phyloP scores from a whole-genome alignment of 1,284 basidiomycete genomes.

The Cryptococcus hybrid region DNA sequence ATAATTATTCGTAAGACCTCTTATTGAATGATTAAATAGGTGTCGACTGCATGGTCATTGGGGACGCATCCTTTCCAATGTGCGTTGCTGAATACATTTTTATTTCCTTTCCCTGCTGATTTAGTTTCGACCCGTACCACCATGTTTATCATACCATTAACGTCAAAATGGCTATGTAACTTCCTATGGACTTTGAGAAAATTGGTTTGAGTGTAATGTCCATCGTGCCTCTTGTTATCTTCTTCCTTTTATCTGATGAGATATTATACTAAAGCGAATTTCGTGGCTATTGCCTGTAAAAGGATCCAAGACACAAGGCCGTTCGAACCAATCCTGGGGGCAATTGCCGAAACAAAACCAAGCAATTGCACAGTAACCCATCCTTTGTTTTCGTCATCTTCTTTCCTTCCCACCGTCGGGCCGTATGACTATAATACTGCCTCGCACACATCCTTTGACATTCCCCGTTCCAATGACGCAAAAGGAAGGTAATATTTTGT shows the following conservation, averaged over 20 bases:
- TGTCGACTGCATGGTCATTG: constrained; percentile 4
- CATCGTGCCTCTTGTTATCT: neutral
- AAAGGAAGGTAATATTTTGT: neutral
- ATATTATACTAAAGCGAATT: neutral
- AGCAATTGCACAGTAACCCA: neutral
- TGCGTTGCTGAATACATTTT: neutral
- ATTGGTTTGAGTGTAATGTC: too few relatives aligned
- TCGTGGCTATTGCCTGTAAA: neutral
- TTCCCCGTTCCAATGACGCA: neutral
- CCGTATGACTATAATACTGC: neutral
- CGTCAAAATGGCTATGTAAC: constrained; percentile 4
- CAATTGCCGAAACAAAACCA: neutral
- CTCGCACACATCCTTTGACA: neutral
- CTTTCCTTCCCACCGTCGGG: neutral
- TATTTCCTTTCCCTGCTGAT: neutral
- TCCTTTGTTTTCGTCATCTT: neutral
- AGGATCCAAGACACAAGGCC: neutral
- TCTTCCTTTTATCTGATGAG: neutral
- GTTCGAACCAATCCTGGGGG: neutral
- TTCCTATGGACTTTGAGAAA: constrained; percentile 1
- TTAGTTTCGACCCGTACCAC: neutral
- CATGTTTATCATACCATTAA: constrained; percentile 8
- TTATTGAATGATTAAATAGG: neutral
- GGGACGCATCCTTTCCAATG: constrained; percentile 7
- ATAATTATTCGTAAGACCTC: neutral